Evolutionary conservation across 352 stramenopile genomes (phyloP).

Genomic region (Phytophthora pinifolia): DNA sequence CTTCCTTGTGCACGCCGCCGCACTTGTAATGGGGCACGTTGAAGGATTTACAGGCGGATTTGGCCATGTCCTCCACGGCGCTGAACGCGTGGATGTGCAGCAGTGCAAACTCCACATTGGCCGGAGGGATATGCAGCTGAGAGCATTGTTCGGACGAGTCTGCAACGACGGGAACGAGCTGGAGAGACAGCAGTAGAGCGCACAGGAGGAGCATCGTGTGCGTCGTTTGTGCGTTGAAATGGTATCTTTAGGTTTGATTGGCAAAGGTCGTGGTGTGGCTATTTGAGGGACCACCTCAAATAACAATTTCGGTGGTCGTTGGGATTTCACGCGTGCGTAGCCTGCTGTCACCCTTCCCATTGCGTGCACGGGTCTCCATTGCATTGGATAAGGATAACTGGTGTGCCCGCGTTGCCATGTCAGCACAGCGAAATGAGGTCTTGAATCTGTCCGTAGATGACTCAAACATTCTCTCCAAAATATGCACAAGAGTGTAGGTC

Average conservation of each 20-base stretch:
- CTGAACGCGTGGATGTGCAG: slow-evolving; percentile 45
- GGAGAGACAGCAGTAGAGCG: slow-evolving; percentile 13
- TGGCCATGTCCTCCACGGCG: slow-evolving; percentile 29
- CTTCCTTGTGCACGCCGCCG: slow-evolving; percentile 25
- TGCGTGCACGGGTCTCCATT: too few species aligned
- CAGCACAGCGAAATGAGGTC: too few species aligned
- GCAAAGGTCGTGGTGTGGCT: slow-evolving; percentile 10
- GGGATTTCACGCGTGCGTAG: too few species aligned
- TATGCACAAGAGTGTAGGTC: not conserved
- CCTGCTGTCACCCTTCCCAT: too few species aligned
- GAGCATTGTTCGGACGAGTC: slow-evolving; percentile 17
- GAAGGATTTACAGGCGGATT: slow-evolving; percentile 20
- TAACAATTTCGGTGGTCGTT: slow-evolving; percentile 4
- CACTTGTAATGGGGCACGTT: slow-evolving; percentile 39
- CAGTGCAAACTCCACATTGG: slow-evolving; percentile 31
- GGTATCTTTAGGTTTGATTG: slow-evolving; percentile 19
- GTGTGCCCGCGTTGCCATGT: too few species aligned
- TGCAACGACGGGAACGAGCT: not conserved
- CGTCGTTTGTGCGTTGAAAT: slow-evolving; percentile 5
- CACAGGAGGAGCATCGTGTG: not conserved
- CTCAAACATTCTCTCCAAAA: too few species aligned
- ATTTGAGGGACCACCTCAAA: slow-evolving; percentile 5
- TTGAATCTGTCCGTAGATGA: too few species aligned
- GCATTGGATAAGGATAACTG: too few species aligned
- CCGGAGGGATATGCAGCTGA: slow-evolving; percentile 21